Conservation (phyloP, 306 rosid species). For the Pterocarpus santalinus region DNA sequence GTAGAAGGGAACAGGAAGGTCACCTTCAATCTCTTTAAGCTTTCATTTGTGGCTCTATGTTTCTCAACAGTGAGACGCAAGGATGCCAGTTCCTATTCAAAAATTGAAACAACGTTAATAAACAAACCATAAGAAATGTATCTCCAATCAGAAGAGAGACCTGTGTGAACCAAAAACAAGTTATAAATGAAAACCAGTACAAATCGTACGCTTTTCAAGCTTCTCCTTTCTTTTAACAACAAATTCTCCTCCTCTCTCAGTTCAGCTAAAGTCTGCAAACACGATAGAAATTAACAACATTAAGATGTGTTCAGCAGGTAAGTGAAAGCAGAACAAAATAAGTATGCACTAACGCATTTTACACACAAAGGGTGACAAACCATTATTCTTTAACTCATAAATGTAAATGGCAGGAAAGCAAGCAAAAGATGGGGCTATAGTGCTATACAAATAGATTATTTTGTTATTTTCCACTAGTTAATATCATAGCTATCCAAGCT, state of each 20-base stretch:
- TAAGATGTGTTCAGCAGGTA: slow-evolving; percentile 32
- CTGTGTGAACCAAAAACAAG: not conserved
- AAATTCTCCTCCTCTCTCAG: slow-evolving; percentile 83
- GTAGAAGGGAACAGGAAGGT: slow-evolving; percentile 16
- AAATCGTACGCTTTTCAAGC: slow-evolving; percentile 72
- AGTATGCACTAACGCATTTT: not conserved
- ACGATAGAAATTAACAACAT: not conserved
- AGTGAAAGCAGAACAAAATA: not conserved
- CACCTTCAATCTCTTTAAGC: slow-evolving; percentile 85
- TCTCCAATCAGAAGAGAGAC: not conserved
- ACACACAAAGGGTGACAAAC: not conserved
- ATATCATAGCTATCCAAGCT: not conserved
- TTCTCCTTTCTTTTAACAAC: slow-evolving; percentile 72
- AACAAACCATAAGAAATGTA: slow-evolving; percentile 23
- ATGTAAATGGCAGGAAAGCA: not conserved
- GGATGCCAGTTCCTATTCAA: slow-evolving; percentile 70
- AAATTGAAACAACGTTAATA: slow-evolving; percentile 34
- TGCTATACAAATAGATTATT: not conserved
- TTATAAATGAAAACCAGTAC: slow-evolving; percentile 6
- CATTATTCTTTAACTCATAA: not conserved
- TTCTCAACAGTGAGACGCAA: slow-evolving; percentile 65
- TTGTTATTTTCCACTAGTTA: not conserved
- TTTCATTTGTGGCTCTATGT: slow-evolving; percentile 67
- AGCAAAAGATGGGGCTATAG: not conserved
- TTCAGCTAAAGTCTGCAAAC: slow-evolving; percentile 80